Conservation (phyloP, 1,139 yeast species). For the Pneumocystis oryctolagi region DNA sequence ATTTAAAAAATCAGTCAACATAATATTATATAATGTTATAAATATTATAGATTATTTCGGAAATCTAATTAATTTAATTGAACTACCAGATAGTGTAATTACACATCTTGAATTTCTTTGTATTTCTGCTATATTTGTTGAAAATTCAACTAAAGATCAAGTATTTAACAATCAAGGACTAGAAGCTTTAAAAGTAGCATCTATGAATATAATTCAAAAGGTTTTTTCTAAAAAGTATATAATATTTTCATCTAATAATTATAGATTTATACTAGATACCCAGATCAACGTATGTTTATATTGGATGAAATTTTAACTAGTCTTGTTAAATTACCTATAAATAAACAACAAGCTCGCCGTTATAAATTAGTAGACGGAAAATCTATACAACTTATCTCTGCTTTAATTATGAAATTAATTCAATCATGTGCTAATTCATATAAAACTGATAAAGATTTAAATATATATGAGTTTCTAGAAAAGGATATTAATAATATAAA, state of each 20-base stretch:
- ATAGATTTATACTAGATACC: slow-evolving; percentile 31
- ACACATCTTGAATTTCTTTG: slow-evolving; percentile 40
- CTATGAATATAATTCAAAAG: slow-evolving; percentile 30
- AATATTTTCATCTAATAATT: background rate
- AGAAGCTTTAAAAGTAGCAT: slow-evolving; percentile 26
- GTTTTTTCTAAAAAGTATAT: slow-evolving; percentile 1
- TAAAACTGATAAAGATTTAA: slow-evolving; percentile 18
- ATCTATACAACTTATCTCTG: slow-evolving; percentile 36
- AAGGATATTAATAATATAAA: slow-evolving; percentile 12
- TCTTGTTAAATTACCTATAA: slow-evolving; percentile 35
- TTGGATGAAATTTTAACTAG: slow-evolving; percentile 44
- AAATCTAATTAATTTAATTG: background rate
- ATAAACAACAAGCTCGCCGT: slow-evolving; percentile 32
- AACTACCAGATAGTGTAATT: slow-evolving; percentile 28
- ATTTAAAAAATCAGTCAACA: background rate
- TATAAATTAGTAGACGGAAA: slow-evolving; percentile 33
- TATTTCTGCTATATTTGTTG: slow-evolving; percentile 27
- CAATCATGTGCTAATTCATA: slow-evolving; percentile 23
- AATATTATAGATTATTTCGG: background rate
- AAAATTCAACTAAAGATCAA: slow-evolving; percentile 8
- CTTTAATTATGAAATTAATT: slow-evolving; percentile 33
- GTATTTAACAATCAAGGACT: slow-evolving; percentile 9
- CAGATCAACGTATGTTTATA: slow-evolving; percentile 44
- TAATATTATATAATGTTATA: slow-evolving; percentile 2
- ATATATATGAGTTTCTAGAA: slow-evolving; percentile 16